A percentile compares a stretch with the other conserved stretches of the same genome.
Conservation (phyloP, 2,329 filamentous ascomycete genomes). For the Fusarium sp. region DNA sequence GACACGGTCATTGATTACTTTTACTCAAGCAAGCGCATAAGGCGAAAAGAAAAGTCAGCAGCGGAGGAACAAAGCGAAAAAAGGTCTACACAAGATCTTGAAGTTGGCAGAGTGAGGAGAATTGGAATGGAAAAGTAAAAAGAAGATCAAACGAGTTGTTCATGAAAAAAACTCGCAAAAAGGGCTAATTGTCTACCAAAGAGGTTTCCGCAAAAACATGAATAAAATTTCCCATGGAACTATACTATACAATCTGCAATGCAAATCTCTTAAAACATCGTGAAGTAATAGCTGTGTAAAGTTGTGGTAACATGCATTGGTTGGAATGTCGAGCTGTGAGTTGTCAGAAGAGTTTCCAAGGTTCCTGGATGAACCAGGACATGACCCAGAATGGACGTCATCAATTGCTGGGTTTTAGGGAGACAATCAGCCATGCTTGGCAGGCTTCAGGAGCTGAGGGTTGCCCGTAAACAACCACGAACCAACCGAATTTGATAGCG, state of each 20-base stretch:
- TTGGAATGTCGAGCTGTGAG: constrained; percentile 26
- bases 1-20: constrained; percentile 19
- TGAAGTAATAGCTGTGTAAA: constrained; percentile 8
- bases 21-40: constrained; percentile 22
- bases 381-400: constrained; percentile 36
- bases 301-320: background rate
- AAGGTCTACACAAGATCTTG: background rate
- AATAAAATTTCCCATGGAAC: constrained; percentile 41
- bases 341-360: constrained; percentile 25
- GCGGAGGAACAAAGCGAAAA: constrained; percentile 30
- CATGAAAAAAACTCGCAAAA: constrained; percentile 46
- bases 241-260: constrained; percentile 6
- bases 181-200: constrained; percentile 40
- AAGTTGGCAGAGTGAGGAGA: background rate
- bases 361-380: constrained; percentile 32
- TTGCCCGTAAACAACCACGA: constrained; percentile 12
- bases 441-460: constrained; percentile 14
- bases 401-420: constrained; percentile 9
- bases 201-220: constrained; percentile 44
- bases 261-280: background rate
- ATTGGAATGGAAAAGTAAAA: background rate
- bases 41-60: constrained; percentile 40
- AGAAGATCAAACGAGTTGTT: constrained; percentile 37
- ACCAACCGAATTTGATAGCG: constrained; percentile 21
- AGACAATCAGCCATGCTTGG: background rate